A percentile compares a stretch with the other conserved stretches of the same genome.
Conservation (phyloP, 192 early-diverging fungal species). For the Backusella sp. region DNA sequence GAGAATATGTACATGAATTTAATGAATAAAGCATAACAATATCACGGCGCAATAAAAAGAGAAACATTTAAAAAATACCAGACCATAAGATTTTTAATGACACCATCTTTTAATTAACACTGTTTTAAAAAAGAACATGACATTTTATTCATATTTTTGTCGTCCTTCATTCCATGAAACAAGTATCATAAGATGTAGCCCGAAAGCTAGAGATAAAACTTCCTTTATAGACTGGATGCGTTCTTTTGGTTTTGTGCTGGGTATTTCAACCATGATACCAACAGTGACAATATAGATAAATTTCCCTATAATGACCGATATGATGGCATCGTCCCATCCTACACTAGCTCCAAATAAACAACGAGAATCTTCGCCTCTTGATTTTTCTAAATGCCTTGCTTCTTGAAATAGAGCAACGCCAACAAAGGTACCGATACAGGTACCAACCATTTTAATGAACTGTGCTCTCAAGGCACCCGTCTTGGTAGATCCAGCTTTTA, state of each 20-base stretch:
- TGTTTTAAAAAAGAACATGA: background rate
- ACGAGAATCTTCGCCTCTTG: background rate
- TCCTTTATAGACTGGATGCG: background rate
- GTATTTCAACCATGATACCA: background rate
- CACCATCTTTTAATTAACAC: too few relatives aligned
- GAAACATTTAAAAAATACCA: too few relatives aligned
- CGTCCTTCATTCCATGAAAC: background rate
- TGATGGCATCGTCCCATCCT: background rate
- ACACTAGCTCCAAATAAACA: background rate
- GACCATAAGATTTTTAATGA: too few relatives aligned
- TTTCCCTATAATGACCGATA: background rate
- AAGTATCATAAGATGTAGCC: background rate
- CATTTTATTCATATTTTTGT: background rate
- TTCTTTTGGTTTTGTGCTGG: background rate
- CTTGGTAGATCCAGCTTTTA: constrained; percentile 75
- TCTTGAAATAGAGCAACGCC: constrained; percentile 72
- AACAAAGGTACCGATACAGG: constrained; percentile 70
- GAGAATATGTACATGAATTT: too few relatives aligned
- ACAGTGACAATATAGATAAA: background rate
- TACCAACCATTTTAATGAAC: constrained; percentile 74
- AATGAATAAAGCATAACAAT: too few relatives aligned
- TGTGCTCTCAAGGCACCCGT: constrained; percentile 68
- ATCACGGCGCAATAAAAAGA: too few relatives aligned
- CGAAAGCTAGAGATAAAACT: background rate
- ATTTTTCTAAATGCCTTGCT: constrained; percentile 19